Conservation (phyloP, 345 rosid genomes). For the Carallia brachiata region DNA sequence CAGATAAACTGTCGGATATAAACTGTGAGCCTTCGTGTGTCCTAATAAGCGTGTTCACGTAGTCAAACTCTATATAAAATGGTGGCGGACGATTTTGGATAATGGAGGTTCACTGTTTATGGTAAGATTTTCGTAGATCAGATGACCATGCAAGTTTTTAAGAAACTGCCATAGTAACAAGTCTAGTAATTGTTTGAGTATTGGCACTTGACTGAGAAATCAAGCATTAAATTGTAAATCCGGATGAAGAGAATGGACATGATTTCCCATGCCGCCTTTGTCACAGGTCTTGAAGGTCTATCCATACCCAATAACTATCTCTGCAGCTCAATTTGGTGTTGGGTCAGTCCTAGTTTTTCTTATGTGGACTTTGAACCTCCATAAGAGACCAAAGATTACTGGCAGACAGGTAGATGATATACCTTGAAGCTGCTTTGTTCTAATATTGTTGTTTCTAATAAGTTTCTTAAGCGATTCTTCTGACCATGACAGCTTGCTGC, state of each 20-base stretch:
- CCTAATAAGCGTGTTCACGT: too few relatives aligned
- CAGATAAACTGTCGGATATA: too few relatives aligned
- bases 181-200: too few relatives aligned
- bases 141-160: too few relatives aligned
- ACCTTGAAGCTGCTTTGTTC: not conserved
- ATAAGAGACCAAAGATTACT: slow-evolving; percentile 72
- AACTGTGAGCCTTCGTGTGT: too few relatives aligned
- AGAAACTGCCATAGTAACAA: too few relatives aligned
- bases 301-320: slow-evolving; percentile 71
- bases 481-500: slow-evolving; percentile 54
- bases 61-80: not conserved
- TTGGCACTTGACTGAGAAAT: too few relatives aligned
- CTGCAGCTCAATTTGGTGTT: slow-evolving; percentile 70
- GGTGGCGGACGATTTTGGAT: too few relatives aligned
- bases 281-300: slow-evolving; percentile 81
- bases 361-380: slow-evolving; percentile 82
- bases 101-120: too few relatives aligned
- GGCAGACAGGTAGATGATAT: slow-evolving; percentile 32
- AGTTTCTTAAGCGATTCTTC: not conserved
- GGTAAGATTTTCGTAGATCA: too few relatives aligned
- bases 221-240: too few relatives aligned
- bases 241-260: not conserved
- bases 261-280: not conserved
- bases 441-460: not conserved
- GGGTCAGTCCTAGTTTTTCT: slow-evolving; percentile 66